These are phyloP conservation scores for Ceratocystis albifundus DNA, from an alignment of 2,329 filamentous ascomycete genomes.

Conservation along the genomic window DNA sequence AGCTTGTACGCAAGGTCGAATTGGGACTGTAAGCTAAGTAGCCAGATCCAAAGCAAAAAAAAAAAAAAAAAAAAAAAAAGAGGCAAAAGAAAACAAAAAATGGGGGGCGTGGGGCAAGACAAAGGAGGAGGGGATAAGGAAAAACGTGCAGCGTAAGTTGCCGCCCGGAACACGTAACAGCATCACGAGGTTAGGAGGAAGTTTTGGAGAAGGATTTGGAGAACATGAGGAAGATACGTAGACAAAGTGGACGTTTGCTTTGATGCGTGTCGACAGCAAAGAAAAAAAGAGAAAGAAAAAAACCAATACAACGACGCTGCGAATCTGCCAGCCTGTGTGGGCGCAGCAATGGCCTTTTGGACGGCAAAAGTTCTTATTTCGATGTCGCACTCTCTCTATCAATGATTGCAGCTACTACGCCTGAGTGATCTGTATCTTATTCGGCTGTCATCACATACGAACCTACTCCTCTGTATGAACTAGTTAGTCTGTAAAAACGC, in stretches of 20 bases:
- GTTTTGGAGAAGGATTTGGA: background rate
- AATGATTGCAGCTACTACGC: background rate
- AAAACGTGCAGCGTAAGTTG: background rate
- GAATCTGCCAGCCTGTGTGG: background rate
- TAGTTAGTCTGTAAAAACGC: background rate
- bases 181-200: background rate
- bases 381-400: background rate
- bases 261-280: background rate
- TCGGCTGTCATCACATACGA: background rate
- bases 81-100: background rate
- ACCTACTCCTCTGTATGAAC: background rate
- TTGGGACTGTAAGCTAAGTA: conserved; percentile 35
- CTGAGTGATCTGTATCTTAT: background rate
- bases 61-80: background rate
- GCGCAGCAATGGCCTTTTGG: background rate
- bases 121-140: background rate
- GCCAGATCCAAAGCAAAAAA: background rate
- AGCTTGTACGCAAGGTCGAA: conserved; percentile 43
- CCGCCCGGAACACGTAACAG: background rate
- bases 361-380: conserved; percentile 7
- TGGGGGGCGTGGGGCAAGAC: background rate
- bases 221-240: background rate
- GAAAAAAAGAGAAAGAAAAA: too few relatives aligned
- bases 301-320: background rate
- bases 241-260: background rate